Evolutionary conservation across 2,329 filamentous ascomycete genomes (phyloP).

Genomic region (Sclerotinia spermophila): DNA sequence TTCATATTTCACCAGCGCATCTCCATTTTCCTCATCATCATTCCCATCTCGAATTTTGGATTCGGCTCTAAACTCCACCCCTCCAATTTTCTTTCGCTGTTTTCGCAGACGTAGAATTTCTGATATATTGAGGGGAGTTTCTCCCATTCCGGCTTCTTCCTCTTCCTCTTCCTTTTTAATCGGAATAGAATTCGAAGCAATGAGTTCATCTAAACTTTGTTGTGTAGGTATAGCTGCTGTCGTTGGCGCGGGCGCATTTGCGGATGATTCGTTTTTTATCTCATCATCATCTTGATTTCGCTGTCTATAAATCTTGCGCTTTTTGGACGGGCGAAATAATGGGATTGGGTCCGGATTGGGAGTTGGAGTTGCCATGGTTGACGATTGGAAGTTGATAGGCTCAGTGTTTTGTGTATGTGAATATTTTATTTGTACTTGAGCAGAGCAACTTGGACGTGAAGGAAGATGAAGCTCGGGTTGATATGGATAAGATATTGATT

Average conservation of each 20-base stretch:
- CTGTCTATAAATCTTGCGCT: slow-evolving; percentile 57
- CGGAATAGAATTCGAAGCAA: slow-evolving; percentile 25
- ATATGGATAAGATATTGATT: background rate
- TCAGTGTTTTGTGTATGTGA: background rate
- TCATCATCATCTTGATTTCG: slow-evolving; percentile 39
- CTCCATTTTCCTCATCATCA: slow-evolving; percentile 18
- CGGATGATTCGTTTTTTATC: slow-evolving; percentile 11
- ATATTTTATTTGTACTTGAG: background rate
- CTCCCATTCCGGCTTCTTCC: slow-evolving; percentile 38
- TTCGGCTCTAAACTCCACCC: slow-evolving; percentile 51
- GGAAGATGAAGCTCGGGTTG: background rate
- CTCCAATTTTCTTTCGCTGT: slow-evolving; percentile 46
- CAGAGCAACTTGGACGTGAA: background rate
- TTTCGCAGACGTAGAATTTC: slow-evolving; percentile 53
- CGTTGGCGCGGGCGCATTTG: slow-evolving; percentile 19
- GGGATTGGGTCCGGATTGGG: slow-evolving; percentile 7
- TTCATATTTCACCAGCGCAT: slow-evolving; percentile 22
- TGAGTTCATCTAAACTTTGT: slow-evolving; percentile 36
- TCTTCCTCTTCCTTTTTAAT: slow-evolving; percentile 18
- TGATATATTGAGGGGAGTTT: slow-evolving; percentile 40
- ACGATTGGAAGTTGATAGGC: background rate
- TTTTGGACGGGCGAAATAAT: slow-evolving; percentile 54
- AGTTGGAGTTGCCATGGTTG: slow-evolving; percentile 19
- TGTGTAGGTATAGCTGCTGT: slow-evolving; percentile 8
- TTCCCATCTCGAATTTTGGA: slow-evolving; percentile 27